A percentile compares a stretch with the other conserved stretches of the same genome.
phyloP scores from a whole-genome alignment of 805 yeast species.

The Candida dajiaensis region DNA sequence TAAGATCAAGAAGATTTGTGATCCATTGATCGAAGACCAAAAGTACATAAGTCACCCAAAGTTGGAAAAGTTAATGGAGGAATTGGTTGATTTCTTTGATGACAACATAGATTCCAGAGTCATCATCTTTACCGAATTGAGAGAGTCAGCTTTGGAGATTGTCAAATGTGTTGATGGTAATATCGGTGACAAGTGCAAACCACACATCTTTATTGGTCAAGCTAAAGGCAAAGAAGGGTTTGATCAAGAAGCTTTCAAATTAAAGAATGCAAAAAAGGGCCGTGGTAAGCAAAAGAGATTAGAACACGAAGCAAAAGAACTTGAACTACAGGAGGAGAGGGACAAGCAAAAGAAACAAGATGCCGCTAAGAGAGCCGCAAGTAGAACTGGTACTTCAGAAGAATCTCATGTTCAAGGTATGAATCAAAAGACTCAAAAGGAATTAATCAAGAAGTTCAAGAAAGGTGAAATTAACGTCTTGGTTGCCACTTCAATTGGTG shows the following conservation, averaged over 20 bases:
- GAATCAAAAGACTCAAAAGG: constrained; percentile 86
- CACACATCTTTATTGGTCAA: constrained; percentile 93
- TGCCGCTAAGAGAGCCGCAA: constrained; percentile 28
- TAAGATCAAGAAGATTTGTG: constrained; percentile 39
- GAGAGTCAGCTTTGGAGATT: constrained; percentile 89
- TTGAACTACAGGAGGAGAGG: constrained; percentile 24
- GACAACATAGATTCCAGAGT: constrained; percentile 54
- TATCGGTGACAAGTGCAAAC: constrained; percentile 36
- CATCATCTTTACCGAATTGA: constrained; percentile 80
- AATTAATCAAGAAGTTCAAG: constrained; percentile 68
- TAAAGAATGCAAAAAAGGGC: constrained; percentile 39
- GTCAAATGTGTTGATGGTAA: constrained; percentile 52
- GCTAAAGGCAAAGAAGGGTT: constrained; percentile 66
- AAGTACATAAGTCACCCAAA: constrained; percentile 65
- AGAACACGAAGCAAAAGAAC: constrained; percentile 28
- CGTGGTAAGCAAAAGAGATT: constrained; percentile 32
- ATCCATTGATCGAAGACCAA: constrained; percentile 33
- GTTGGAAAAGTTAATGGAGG: constrained; percentile 50
- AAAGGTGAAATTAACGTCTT: constrained; percentile 68
- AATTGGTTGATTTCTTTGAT: constrained; percentile 50
- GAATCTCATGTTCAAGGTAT: constrained; percentile 77
- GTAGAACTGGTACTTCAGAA: constrained; percentile 60
- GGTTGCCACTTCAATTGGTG: constrained; percentile 97
- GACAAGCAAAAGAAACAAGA: constrained; percentile 27
- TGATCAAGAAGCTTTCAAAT: constrained; percentile 46